These are phyloP conservation scores for Mercurialis annua DNA, from an alignment of 345 rosid genomes.

Conservation along the genomic window DNA sequence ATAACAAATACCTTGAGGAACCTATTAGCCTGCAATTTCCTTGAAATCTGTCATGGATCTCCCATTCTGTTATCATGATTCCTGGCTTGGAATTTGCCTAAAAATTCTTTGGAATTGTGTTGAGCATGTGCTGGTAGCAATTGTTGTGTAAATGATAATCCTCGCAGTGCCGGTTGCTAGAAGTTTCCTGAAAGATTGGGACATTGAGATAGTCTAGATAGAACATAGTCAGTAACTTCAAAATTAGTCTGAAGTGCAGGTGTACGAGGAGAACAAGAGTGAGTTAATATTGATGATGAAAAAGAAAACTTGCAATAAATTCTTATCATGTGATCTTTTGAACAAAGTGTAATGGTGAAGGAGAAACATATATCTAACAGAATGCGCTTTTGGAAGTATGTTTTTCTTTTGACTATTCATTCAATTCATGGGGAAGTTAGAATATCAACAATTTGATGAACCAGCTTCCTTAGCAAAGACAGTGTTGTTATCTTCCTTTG, in stretches of 20 bases:
- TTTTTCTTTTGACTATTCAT: neutral
- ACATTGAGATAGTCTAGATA: too few species aligned
- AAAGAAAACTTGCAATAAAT: neutral
- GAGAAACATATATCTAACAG: neutral
- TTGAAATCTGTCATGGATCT: neutral
- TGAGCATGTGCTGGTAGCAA: neutral
- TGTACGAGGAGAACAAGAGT: neutral
- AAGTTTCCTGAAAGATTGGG: too few species aligned
- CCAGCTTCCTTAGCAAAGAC: neutral
- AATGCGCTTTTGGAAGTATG: neutral
- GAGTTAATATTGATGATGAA: neutral
- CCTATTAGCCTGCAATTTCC: neutral
- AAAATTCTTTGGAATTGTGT: neutral
- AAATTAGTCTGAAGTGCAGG: too few species aligned
- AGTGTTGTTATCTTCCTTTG: neutral
- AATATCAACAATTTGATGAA: neutral
- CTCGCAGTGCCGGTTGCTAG: too few species aligned
- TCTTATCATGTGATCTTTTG: neutral
- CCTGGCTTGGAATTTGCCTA: neutral
- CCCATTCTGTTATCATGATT: neutral
- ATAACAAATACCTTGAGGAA: slow-evolving; percentile 13
- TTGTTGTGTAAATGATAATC: neutral
- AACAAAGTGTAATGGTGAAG: neutral
- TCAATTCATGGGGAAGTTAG: neutral
- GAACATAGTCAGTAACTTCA: too few species aligned